phyloP scores from a whole-genome alignment of 2,329 filamentous ascomycete species.

The Pseudogymnoascus sp. region DNA sequence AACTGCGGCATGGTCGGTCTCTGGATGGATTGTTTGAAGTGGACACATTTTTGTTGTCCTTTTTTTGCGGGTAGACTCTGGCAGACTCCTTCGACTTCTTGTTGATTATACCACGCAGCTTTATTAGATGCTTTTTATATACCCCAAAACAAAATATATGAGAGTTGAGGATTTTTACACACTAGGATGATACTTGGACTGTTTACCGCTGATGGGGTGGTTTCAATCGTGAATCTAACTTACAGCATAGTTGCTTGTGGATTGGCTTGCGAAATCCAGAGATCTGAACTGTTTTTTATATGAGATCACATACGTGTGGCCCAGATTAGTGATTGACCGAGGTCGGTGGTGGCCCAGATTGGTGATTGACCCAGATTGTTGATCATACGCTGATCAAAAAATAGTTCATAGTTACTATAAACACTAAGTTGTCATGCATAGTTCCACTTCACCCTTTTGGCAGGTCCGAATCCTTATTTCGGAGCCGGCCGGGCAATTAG shows the following conservation, averaged over 20 bases:
- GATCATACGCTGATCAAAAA: neutral
- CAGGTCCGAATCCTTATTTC: neutral
- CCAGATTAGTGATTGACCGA: neutral
- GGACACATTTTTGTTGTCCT: neutral
- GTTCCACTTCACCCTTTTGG: neutral
- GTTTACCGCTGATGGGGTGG: neutral
- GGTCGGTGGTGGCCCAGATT: neutral
- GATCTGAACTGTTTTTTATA: neutral
- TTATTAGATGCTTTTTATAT: slow-evolving; percentile 5
- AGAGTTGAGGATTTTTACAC: neutral
- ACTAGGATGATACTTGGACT: neutral
- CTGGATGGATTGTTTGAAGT: neutral
- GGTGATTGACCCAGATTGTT: neutral
- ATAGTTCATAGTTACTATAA: neutral
- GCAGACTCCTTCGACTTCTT: neutral
- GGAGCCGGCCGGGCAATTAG: neutral
- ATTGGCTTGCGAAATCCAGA: neutral
- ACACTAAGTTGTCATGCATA: neutral
- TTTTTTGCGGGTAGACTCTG: slow-evolving; percentile 1
- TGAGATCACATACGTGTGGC: neutral
- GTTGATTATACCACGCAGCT: slow-evolving; percentile 4
- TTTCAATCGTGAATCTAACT: neutral
- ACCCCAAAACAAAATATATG: slow-evolving; percentile 3
- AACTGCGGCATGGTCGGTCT: neutral
- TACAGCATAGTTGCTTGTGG: neutral